Evolutionary conservation across 2,329 filamentous ascomycete genomes (phyloP), one percentile per base, ranked within the genome.

Genomic region (Aspergillus quadrilineatus): DNA sequence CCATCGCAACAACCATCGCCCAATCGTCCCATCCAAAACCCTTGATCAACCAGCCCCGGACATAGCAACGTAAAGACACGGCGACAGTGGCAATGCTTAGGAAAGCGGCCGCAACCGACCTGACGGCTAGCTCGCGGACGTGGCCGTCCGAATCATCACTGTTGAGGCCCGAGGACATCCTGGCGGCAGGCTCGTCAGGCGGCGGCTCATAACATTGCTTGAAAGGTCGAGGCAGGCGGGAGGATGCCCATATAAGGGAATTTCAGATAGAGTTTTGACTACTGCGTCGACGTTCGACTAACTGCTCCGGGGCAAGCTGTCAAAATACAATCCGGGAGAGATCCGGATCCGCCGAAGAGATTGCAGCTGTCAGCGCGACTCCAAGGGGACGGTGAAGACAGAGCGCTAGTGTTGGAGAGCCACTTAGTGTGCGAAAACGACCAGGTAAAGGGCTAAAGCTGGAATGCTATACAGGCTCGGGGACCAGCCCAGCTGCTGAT

Each of bases 1-100:
- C 54, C 54, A 56, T 51, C 10, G 54, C 54, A 28, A 47, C n/a
- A 4, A 56, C 34, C 48, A 56, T 56, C 26, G 36, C n/a, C 28
- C 42, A 28, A 32, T 56, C 54, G 39, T 56, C 54, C 54, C 32
- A 45, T 12, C 54, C 54, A 50, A 56, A 56, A 4, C 14, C 43
- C 26, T 37, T 44, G 12, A 50, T 43, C 14, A 55, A 5, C 12
- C 37, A 50, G 6, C 37, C 39, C 7, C 53, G 41, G n/a, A 50
- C 53, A 50, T 50, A 55, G 28, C 47, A 50, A 6, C 53, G 46
- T 30, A 55, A 6, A 15, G 41, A 2, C 5, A 55, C 47, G 5
- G 41, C 30, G 4, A 50, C 7, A 5, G n/a, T 17, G 4, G 53
- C 37, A 8, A 55, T n/a, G 7, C 39, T 4, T 47, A 55, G 30